A percentile compares a stretch with the other conserved stretches of the same genome.
Evolutionary conservation across 257 asterid genomes (phyloP).

Genomic region (Gardenia jasminoides): DNA sequence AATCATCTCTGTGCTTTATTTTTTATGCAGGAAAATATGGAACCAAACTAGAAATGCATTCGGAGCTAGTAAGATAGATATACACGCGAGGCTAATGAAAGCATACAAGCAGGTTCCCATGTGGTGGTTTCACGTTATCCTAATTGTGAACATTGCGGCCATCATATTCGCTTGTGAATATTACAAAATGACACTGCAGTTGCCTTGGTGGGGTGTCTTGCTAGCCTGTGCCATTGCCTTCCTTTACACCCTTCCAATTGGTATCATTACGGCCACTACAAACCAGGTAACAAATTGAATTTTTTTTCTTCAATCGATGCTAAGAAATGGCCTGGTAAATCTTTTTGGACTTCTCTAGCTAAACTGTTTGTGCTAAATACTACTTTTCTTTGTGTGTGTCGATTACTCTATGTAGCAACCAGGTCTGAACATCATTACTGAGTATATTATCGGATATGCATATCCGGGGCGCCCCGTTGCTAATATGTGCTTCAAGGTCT

Average conservation of each 20-base stretch:
- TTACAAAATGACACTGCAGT: constrained; percentile 35
- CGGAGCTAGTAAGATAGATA: constrained; percentile 29
- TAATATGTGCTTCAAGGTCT: constrained; percentile 60
- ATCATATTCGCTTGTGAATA: constrained; percentile 29
- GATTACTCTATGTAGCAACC: constrained; percentile 24
- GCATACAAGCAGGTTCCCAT: constrained; percentile 45
- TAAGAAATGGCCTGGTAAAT: not conserved
- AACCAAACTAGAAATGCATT: constrained; percentile 27
- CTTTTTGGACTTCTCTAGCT: not conserved
- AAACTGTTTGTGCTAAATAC: not conserved
- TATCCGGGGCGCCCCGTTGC: constrained; percentile 64
- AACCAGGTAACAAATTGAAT: constrained; percentile 40
- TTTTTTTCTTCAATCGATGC: no score
- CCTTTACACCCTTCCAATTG: constrained; percentile 54
- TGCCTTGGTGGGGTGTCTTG: constrained; percentile 68
- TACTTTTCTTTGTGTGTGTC: no score
- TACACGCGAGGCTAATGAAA: constrained; percentile 52
- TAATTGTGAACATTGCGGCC: constrained; percentile 28
- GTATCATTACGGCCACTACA: constrained; percentile 53
- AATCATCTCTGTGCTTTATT: not conserved
- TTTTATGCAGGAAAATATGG: constrained; percentile 42
- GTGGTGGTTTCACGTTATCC: constrained; percentile 56
- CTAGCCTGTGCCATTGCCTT: constrained; percentile 45
- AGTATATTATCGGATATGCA: constrained; percentile 47
- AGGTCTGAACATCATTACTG: constrained; percentile 57